Evolutionary conservation across 2,329 filamentous ascomycete species (phyloP).

Genomic region (Colletotrichum nymphaeae): DNA sequence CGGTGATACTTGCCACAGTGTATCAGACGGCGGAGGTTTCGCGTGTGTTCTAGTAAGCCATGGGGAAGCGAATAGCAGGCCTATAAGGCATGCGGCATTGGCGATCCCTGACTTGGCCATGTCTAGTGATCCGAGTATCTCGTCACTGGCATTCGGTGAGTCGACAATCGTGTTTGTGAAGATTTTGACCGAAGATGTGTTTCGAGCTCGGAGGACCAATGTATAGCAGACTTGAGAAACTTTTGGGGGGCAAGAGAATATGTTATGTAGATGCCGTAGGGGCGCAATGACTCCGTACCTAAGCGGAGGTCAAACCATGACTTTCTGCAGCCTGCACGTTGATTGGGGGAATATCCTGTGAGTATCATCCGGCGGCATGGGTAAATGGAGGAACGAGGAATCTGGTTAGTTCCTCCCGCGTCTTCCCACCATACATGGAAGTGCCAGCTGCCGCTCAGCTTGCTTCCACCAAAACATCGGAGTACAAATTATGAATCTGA

Average conservation of each 20-base stretch:
- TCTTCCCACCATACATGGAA: too few relatives aligned
- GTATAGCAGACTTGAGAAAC: too few relatives aligned
- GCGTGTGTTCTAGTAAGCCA: background rate
- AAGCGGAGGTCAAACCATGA: background rate
- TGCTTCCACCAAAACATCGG: too few relatives aligned
- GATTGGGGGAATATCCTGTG: conserved; percentile 4
- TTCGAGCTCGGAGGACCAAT: too few relatives aligned
- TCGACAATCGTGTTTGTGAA: too few relatives aligned
- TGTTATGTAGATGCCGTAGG: background rate
- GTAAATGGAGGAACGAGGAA: background rate
- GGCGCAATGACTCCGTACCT: background rate
- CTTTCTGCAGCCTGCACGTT: background rate
- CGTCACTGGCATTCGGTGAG: background rate
- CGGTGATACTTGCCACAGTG: conserved; percentile 38
- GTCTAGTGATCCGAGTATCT: background rate
- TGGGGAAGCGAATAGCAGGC: background rate
- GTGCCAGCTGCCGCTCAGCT: background rate
- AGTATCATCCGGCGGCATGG: background rate
- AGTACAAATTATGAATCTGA: too few relatives aligned
- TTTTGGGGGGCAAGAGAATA: background rate
- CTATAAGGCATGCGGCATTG: too few relatives aligned
- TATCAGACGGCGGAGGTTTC: conserved; percentile 27
- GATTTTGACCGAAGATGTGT: too few relatives aligned
- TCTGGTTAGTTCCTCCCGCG: background rate
- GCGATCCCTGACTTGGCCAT: background rate